These are phyloP conservation scores for Saturnispora hagleri DNA, from an alignment of 805 yeast species.

Conservation along the genomic window DNA sequence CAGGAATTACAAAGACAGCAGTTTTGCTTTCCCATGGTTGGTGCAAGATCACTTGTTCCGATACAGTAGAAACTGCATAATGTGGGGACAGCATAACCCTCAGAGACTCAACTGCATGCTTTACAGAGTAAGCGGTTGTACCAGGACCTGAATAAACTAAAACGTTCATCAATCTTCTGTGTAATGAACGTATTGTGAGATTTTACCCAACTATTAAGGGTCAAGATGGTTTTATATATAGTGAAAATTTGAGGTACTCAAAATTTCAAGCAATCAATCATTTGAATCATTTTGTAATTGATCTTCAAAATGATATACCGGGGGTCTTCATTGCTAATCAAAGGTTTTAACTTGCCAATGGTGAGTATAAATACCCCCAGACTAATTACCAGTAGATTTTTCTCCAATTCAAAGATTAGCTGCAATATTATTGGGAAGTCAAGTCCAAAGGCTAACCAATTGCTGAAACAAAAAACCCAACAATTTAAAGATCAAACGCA, in stretches of 20 bases:
- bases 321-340: background rate
- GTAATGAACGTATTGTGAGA: background rate
- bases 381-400: background rate
- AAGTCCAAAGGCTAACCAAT: conserved; percentile 2
- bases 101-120: conserved; percentile 71
- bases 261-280: background rate
- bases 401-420: background rate
- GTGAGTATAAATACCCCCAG: background rate
- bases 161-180: conserved; percentile 48
- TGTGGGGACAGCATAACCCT: conserved; percentile 70
- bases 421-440: background rate
- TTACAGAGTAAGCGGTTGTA: conserved; percentile 77
- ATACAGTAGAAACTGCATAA: conserved; percentile 75
- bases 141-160: conserved; percentile 74
- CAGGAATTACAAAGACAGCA: conserved; percentile 77
- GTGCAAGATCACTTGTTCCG: conserved; percentile 47
- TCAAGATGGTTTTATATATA: background rate
- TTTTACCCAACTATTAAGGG: background rate
- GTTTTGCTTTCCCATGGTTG: conserved; percentile 91
- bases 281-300: background rate
- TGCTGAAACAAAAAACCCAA: conserved; percentile 3
- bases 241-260: conserved; percentile 7
- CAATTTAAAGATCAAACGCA: background rate
- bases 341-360: background rate
- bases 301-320: background rate